Conservation (phyloP, 805 yeast species). For the Yarrowia bubula region DNA sequence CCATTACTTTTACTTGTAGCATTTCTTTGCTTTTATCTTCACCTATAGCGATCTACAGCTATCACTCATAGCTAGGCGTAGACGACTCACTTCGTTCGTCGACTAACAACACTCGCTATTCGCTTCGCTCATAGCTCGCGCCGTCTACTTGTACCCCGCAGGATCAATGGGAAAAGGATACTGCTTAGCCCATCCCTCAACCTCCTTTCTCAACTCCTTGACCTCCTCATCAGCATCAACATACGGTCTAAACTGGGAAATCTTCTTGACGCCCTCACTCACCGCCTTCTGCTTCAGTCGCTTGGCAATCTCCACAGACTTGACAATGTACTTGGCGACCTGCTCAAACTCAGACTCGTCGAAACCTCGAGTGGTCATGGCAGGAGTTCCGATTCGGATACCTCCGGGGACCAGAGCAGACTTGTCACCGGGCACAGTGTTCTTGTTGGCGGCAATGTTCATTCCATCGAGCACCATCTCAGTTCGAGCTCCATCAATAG, state of each 20-base stretch:
- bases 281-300: conserved; percentile 64
- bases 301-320: conserved; percentile 69
- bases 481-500: conserved; percentile 93
- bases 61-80: not conserved
- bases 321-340: conserved; percentile 76
- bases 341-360: conserved; percentile 70
- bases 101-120: no score
- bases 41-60: no score
- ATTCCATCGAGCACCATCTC: conserved; percentile 85
- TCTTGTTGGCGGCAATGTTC: conserved; percentile 93
- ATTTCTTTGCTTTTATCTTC: no score
- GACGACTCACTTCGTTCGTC: not conserved
- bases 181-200: conserved; percentile 65
- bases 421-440: conserved; percentile 94
- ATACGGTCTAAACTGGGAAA: conserved; percentile 67
- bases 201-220: conserved; percentile 59
- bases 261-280: conserved; percentile 56
- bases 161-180: conserved; percentile 69
- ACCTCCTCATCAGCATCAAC: conserved; percentile 65
- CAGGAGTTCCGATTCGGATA: conserved; percentile 95
- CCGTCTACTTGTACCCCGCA: conserved; percentile 1
- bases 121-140: no score
- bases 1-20: no score
- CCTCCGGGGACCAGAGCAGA: conserved; percentile 97
- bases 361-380: conserved; percentile 97